phyloP scores from a whole-genome alignment of 345 rosid genomes.

The Citrus glauca region DNA sequence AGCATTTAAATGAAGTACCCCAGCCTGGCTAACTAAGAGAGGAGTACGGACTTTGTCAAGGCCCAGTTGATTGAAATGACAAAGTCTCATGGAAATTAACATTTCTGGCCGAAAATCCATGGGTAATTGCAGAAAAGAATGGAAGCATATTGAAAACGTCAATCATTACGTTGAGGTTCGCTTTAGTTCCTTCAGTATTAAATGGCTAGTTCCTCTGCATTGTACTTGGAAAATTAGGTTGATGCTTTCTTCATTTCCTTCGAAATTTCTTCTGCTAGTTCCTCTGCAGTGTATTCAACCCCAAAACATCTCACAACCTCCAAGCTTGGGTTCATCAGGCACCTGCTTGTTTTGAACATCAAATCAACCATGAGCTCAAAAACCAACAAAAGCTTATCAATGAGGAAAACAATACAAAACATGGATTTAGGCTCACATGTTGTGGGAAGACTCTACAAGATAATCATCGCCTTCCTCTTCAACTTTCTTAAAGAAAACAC shows the following conservation, averaged over 20 bases:
- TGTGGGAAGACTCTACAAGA: constrained; percentile 79
- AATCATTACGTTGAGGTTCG: constrained; percentile 6
- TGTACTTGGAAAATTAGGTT: constrained; percentile 30
- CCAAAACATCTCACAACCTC: constrained; percentile 81
- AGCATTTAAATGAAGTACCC: neutral
- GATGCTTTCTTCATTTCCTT: constrained; percentile 43
- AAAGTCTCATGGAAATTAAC: neutral
- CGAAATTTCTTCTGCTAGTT: constrained; percentile 51
- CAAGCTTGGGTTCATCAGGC: constrained; percentile 77
- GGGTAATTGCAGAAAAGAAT: neutral
- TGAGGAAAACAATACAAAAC: neutral
- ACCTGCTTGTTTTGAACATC: constrained; percentile 40
- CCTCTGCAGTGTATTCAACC: constrained; percentile 60
- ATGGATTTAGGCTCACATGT: constrained; percentile 41
- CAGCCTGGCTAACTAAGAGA: neutral
- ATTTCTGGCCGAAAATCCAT: neutral
- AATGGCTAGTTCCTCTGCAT: constrained; percentile 48
- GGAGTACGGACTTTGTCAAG: neutral
- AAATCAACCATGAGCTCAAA: neutral
- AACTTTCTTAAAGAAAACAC: constrained; percentile 71
- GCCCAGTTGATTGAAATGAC: neutral
- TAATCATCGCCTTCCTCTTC: constrained; percentile 90
- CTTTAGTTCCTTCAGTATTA: constrained; percentile 53
- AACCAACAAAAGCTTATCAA: neutral
- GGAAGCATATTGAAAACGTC: neutral